Percentiles rank a stretch among this genome's conserved stretches.
phyloP scores from a whole-genome alignment of 1,284 basidiomycete genomes.

The Ganoderma lucidum region DNA sequence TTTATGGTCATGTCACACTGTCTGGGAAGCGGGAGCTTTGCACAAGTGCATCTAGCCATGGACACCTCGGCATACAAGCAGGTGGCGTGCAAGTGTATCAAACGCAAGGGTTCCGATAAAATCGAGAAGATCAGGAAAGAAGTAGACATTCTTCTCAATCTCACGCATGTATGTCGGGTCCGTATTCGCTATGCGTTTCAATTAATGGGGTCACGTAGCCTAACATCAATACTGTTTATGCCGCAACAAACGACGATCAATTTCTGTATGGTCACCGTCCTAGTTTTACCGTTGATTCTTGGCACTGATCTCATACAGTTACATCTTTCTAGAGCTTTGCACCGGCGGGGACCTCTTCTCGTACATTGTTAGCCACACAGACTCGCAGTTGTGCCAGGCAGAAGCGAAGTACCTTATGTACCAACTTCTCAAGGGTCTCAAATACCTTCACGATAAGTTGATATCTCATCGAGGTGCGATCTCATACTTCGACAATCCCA shows the following conservation, averaged over 20 bases:
- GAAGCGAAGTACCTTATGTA: slow-evolving; percentile 88
- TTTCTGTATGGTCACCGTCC: slow-evolving; percentile 58
- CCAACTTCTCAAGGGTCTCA: slow-evolving; percentile 77
- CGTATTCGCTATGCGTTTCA: slow-evolving; percentile 10
- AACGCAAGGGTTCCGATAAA: slow-evolving; percentile 62
- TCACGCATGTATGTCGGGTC: slow-evolving; percentile 67
- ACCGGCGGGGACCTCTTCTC: slow-evolving; percentile 84
- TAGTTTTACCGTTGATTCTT: neutral
- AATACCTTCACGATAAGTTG: slow-evolving; percentile 76
- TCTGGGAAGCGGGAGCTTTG: slow-evolving; percentile 83
- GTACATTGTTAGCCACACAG: slow-evolving; percentile 72
- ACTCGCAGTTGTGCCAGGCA: slow-evolving; percentile 70
- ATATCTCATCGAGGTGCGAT: slow-evolving; percentile 83
- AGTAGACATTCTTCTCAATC: slow-evolving; percentile 70
- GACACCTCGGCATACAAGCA: slow-evolving; percentile 70
- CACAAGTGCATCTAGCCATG: slow-evolving; percentile 79
- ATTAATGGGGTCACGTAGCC: slow-evolving; percentile 54
- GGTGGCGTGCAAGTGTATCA: slow-evolving; percentile 86
- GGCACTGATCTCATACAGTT: slow-evolving; percentile 46
- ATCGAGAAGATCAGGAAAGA: slow-evolving; percentile 76
- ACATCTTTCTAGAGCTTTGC: slow-evolving; percentile 80
- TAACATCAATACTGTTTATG: slow-evolving; percentile 82
- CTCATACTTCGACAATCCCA: slow-evolving; percentile 6
- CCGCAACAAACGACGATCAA: slow-evolving; percentile 67
- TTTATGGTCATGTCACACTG: slow-evolving; percentile 79